Evolutionary conservation across 495 filamentous ascomycete genomes (phyloP).

Genomic region (Penicillium maclennaniae): DNA sequence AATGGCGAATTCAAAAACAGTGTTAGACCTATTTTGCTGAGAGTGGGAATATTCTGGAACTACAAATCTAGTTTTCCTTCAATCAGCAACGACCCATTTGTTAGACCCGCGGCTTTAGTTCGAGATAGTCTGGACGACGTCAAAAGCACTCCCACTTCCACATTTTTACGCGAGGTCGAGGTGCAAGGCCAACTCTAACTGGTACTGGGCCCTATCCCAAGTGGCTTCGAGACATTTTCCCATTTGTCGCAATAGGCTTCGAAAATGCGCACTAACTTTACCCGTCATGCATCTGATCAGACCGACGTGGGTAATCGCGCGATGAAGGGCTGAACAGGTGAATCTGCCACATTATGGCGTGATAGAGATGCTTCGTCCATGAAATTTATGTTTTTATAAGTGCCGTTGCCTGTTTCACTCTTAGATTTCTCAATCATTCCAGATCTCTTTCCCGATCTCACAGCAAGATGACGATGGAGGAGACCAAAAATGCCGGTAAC

Average conservation of each 20-base stretch:
- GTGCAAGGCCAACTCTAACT: slow-evolving; percentile 5
- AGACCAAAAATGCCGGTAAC: slow-evolving; percentile 7
- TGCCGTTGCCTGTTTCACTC: neutral
- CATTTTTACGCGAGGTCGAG: neutral
- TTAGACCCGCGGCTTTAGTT: neutral
- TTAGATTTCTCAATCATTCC: neutral
- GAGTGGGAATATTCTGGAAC: neutral
- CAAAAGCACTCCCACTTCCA: neutral
- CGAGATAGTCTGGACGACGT: neutral
- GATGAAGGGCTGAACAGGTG: neutral
- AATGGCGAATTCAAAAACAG: neutral
- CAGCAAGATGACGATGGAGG: slow-evolving; percentile 21
- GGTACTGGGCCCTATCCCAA: neutral
- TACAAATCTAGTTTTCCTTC: neutral
- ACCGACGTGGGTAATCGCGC: neutral
- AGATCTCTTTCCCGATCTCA: neutral
- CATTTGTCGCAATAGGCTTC: neutral
- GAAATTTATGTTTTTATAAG: slow-evolving; percentile 1
- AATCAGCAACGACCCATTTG: neutral
- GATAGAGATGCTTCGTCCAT: slow-evolving; percentile 13
- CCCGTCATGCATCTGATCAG: neutral
- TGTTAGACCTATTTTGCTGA: neutral
- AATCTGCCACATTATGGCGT: slow-evolving; percentile 19
- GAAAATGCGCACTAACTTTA: neutral
- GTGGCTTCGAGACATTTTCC: neutral